Base-by-base conservation (phyloP, 1,284 basidiomycete species). In the Exobasidium cylindrosporum region DNA sequence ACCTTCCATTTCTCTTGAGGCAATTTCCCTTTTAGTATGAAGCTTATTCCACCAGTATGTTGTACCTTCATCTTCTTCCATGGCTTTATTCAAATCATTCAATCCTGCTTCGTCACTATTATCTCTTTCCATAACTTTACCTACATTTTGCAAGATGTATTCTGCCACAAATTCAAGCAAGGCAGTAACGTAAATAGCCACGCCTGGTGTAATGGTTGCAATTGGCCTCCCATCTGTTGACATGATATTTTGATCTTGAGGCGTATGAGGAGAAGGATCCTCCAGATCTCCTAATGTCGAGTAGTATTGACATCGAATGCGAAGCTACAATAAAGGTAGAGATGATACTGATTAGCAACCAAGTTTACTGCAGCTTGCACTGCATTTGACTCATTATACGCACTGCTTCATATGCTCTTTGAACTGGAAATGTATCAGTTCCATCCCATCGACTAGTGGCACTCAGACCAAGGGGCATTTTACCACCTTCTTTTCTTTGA, bases 111-210 rank as follows among this genome's bases (percentile, higher is more conserved):
- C 72, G 60, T 76, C 72, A 13, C 70, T 70, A 52, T 76, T 76
- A 62, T 76, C 74, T 13, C 74, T 68, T 63, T 76, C 74, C 28
- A 76, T 74, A 62, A 76, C 71, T 3, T 66, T 60, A 1, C 68
- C 60, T 2, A 76, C 65, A 54, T 73, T 72, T 50, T 74, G 65
- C 13, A 76, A 62, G 43, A 76, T 61, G 61, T 74, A 65, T 35
- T 72, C 61, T 24, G 67, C 74, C 29, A 76, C 66, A 46, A 63
- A 76, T 40, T 76, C 74, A 58, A 76, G 66, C 29, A 76, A 57
- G 5, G 74, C 73, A 11, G 74, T 74, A 5, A 76, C 71, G 60
- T 76, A 76, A 63, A 76, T 76, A 55, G 71, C 66, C 11, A 74
- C 74, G 21, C 65, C 70, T 3, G 70, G 71, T 10, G 74, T 76